phyloP scores from a whole-genome alignment of 805 yeast genomes.

The Naumovozyma baii region DNA sequence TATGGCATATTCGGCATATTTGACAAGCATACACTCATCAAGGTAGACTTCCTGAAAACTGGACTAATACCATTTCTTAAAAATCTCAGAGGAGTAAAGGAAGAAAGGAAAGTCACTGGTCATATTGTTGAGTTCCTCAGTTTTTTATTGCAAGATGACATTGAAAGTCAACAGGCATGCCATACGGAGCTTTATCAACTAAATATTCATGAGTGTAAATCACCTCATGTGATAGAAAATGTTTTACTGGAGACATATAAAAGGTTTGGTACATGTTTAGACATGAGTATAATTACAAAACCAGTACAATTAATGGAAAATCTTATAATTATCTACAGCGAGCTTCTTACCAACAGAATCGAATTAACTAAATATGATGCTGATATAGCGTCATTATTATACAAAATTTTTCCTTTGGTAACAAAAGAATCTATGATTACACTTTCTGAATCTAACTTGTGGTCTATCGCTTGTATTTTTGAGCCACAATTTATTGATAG shows the following conservation, averaged over 20 bases:
- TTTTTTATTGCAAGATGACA: neutral
- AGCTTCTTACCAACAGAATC: no score
- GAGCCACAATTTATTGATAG: neutral
- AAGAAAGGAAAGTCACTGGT: neutral
- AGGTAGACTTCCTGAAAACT: neutral
- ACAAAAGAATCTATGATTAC: neutral
- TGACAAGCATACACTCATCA: neutral
- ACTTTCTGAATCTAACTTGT: no score
- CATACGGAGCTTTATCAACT: neutral
- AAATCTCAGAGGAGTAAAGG: neutral
- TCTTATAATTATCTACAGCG: neutral
- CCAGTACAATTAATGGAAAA: neutral
- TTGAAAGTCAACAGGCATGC: neutral
- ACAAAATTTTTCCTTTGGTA: neutral
- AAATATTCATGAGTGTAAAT: neutral
- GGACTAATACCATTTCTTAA: neutral
- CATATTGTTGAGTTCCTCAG: neutral
- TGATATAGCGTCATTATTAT: no score
- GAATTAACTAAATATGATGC: no score
- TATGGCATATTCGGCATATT: neutral
- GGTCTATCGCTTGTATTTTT: no score
- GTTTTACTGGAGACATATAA: neutral
- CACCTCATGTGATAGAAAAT: neutral
- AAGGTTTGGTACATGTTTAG: neutral
- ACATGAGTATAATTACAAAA: neutral